Base-by-base conservation (phyloP, 177 flowering plant species). In the Vitis hybrid region DNA sequence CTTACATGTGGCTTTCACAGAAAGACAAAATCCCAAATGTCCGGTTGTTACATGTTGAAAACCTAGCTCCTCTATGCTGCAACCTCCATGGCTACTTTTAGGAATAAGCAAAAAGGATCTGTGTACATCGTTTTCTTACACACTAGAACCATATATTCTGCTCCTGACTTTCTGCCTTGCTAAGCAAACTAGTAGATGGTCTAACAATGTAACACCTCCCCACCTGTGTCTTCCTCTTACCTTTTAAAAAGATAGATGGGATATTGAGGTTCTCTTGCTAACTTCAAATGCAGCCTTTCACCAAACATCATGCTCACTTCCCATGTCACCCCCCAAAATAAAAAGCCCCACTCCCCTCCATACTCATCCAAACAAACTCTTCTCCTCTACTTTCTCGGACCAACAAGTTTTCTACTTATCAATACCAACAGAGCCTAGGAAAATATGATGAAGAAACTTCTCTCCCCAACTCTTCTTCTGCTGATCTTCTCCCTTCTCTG, bases 341-440 rank as follows among this genome's bases (percentile, higher is more conserved):
- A 74, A 60, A 74, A 57, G 48, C 74, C 68, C 51, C 54, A 10
- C 50, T 55, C 34, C 68, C 16, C 56, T 20, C 19, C 48, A 39
- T 39, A 5, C 48, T 39, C 48, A 39, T 39, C 48, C 48, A 39
- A 39, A 26, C 29, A 26, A 26, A 39, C 48, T 39, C 19, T 54
- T n/a, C 20, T 52, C 58, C 8, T 10, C 29, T 39, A 45, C 11
- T 39, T 50, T 60, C 13, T 15, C 14, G 29, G 11, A 56, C 11
- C 48, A 34, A 14, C 59, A 29, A 66, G 14, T 39, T 6, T 19
- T 3, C 18, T 5, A 26, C 66, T 20, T 0, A 10, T 16, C 52
- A 22, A 63, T 45, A 45, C n/a, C 12, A 49, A 39, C 0, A 18
- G n/a, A 5, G 18, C 20, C 57, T n/a, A 12, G 29, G 1, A 2